These are phyloP conservation scores for Stylosanthes scabra DNA, from an alignment of 331 rosid species.

Conservation along the genomic window DNA sequence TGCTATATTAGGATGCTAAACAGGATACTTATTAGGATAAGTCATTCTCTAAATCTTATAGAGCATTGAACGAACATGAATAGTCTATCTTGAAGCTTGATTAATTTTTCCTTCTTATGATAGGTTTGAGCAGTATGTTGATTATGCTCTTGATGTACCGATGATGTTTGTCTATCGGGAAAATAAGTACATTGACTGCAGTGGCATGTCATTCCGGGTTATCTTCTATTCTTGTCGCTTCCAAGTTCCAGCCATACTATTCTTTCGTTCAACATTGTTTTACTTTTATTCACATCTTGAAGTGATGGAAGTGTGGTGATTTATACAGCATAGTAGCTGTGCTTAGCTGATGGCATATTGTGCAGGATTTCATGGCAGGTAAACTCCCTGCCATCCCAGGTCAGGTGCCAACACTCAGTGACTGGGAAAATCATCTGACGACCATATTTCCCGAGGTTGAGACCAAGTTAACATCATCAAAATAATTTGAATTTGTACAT, in stretches of 20 bases:
- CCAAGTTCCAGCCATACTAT: neutral
- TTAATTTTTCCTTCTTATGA: neutral
- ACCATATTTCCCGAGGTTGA: conserved; percentile 63
- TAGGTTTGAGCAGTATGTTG: conserved; percentile 88
- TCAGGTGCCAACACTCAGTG: conserved; percentile 72
- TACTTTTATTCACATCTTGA: neutral
- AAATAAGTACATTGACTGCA: conserved; percentile 71
- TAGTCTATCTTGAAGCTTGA: neutral
- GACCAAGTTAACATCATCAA: neutral
- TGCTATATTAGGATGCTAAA: too few species aligned
- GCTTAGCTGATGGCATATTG: conserved; percentile 24
- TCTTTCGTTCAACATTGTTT: neutral
- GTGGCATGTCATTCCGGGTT: conserved; percentile 87
- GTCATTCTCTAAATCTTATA: neutral
- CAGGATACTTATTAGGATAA: neutral
- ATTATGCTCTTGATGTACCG: conserved; percentile 89
- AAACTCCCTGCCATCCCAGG: conserved; percentile 73
- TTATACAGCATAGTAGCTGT: conserved; percentile 10
- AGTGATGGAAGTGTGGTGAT: neutral
- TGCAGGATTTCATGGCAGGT: conserved; percentile 84
- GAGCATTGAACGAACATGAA: too few species aligned
- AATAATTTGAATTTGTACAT: conserved; percentile 24
- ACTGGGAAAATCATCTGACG: conserved; percentile 86
- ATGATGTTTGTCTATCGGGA: conserved; percentile 77
- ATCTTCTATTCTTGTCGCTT: conserved; percentile 45